Conservation (phyloP, 495 filamentous ascomycete genomes). For the Parathielavia appendiculata region DNA sequence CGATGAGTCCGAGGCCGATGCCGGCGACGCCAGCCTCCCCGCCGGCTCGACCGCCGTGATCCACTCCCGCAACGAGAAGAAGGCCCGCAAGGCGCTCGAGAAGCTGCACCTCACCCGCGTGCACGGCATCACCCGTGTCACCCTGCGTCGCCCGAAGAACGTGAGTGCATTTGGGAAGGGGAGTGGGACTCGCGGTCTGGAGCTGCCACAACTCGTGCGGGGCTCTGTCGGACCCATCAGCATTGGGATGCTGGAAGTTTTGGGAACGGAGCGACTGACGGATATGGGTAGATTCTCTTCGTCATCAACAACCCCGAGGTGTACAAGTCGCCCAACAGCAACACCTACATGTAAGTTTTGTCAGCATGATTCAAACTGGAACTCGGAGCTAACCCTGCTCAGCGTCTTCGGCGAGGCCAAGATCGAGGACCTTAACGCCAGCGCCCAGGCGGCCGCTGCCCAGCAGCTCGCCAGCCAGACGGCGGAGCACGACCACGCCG, state of each 20-base stretch:
- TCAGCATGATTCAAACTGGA: background rate
- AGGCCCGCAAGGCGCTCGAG: conserved; percentile 95
- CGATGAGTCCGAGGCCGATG: conserved; percentile 66
- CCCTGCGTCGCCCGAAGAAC: conserved; percentile 95
- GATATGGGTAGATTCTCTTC: conserved; percentile 74
- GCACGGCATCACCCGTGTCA: conserved; percentile 95
- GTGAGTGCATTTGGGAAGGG: conserved; percentile 51
- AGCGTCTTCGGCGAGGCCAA: conserved; percentile 99
- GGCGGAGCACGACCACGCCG: conserved; percentile 61
- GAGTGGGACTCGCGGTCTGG: background rate
- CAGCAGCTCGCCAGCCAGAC: conserved; percentile 79
- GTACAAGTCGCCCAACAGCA: conserved; percentile 96
- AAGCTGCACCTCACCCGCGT: conserved; percentile 97
- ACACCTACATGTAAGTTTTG: conserved; percentile 90
- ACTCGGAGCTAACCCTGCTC: conserved; percentile 8
- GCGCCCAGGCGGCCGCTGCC: conserved; percentile 88
- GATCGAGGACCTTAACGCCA: conserved; percentile 97
- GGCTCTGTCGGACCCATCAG: background rate
- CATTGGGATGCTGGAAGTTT: background rate
- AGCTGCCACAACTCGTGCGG: conserved; percentile 3
- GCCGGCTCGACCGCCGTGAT: conserved; percentile 81
- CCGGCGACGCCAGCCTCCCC: conserved; percentile 67
- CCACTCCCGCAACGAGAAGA: conserved; percentile 99
- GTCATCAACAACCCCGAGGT: conserved; percentile 99
- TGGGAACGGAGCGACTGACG: conserved; percentile 26